phyloP scores from a whole-genome alignment of 1,284 basidiomycete genomes.

The Tilletia indica region DNA sequence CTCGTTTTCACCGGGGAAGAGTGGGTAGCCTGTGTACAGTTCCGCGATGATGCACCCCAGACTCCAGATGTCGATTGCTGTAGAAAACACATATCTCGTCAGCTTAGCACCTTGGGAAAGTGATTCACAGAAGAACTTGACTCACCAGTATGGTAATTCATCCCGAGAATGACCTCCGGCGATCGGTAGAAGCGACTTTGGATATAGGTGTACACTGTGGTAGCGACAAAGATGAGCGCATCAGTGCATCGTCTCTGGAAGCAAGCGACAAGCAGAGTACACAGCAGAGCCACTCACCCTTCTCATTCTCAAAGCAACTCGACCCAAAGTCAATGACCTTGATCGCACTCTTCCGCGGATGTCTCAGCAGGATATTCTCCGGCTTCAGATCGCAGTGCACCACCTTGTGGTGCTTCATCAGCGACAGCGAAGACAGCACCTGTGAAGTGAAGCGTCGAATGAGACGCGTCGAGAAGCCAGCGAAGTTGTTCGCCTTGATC shows the following conservation, averaged over 20 bases:
- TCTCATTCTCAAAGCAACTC: conserved; percentile 97
- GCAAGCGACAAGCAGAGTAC: background rate
- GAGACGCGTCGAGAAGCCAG: conserved; percentile 88
- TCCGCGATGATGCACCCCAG: conserved; percentile 96
- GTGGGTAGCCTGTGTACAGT: conserved; percentile 96
- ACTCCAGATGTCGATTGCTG: conserved; percentile 93
- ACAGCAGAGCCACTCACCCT: conserved; percentile 66
- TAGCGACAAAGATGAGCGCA: background rate
- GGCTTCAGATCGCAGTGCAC: conserved; percentile 99
- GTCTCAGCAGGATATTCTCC: conserved; percentile 93
- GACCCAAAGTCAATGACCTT: conserved; percentile 99
- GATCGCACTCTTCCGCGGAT: conserved; percentile 92
- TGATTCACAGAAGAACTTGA: background rate
- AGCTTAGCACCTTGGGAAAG: conserved; percentile 82
- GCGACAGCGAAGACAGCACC: conserved; percentile 82
- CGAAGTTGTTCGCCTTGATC: conserved; percentile 98
- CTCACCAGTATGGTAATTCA: conserved; percentile 49
- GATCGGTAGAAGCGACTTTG: conserved; percentile 95
- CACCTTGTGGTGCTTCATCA: conserved; percentile 94
- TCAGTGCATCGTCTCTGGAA: too few relatives aligned
- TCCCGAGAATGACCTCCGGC: conserved; percentile 65
- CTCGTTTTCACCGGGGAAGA: conserved; percentile 95
- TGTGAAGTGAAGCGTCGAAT: conserved; percentile 95
- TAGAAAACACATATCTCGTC: conserved; percentile 67
- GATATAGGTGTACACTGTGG: conserved; percentile 89